A percentile compares a stretch with the other conserved stretches of the same genome.
These are phyloP conservation scores for Datura wrightii DNA, from an alignment of 257 asterid species.

Conservation along the genomic window DNA sequence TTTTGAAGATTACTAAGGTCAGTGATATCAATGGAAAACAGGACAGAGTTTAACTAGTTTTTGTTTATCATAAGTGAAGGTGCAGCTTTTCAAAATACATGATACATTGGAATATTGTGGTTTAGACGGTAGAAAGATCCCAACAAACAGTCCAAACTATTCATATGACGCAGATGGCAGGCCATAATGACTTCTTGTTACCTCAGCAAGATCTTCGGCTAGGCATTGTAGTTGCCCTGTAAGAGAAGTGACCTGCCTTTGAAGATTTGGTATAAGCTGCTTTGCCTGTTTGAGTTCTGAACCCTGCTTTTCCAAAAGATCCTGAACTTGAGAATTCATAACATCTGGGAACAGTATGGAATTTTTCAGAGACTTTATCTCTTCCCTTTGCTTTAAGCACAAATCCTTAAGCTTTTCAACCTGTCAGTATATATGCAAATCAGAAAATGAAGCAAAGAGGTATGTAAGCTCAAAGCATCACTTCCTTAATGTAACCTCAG, in stretches of 20 bases:
- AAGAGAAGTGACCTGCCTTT: slow-evolving; percentile 91
- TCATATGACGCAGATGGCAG: background rate
- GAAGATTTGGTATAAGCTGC: slow-evolving; percentile 86
- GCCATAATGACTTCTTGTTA: slow-evolving; percentile 32
- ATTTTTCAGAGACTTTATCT: slow-evolving; percentile 81
- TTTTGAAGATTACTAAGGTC: background rate
- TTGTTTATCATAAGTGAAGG: background rate
- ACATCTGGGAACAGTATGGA: slow-evolving; percentile 85
- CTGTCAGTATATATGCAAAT: slow-evolving; percentile 42
- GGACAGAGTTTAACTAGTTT: background rate
- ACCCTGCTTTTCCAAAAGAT: slow-evolving; percentile 71
- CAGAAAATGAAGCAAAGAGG: background rate
- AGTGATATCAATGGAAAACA: background rate
- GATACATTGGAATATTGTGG: background rate
- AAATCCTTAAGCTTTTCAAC: slow-evolving; percentile 94
- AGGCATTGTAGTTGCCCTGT: slow-evolving; percentile 88
- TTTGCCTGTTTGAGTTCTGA: slow-evolving; percentile 87
- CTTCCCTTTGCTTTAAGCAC: slow-evolving; percentile 97
- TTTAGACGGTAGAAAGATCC: background rate
- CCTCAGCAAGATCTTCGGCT: slow-evolving; percentile 97
- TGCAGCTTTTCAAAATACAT: background rate
- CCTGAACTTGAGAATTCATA: slow-evolving; percentile 64
- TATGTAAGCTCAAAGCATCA: background rate
- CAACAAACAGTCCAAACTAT: background rate
- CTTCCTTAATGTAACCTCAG: background rate